Evolutionary conservation across 371 early-diverging fungal genomes (phyloP).

Genomic region (Mucor racemosus): DNA sequence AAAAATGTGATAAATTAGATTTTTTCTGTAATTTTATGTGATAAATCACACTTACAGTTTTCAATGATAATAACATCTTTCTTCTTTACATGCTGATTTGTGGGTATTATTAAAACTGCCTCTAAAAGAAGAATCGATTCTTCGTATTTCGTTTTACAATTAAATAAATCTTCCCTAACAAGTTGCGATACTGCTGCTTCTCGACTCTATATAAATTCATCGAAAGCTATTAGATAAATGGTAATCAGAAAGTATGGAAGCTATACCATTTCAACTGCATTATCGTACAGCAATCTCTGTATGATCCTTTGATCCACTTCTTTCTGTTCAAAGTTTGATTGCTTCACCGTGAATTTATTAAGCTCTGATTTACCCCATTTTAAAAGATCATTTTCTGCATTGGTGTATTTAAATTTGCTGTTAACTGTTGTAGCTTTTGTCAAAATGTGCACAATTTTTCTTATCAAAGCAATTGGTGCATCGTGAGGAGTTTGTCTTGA

Average conservation of each 20-base stretch:
- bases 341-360: not conserved
- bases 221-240: not conserved
- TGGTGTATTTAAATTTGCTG: not conserved
- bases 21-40: not conserved
- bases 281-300: slow-evolving; percentile 55
- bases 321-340: not conserved
- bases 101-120: slow-evolving; percentile 61
- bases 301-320: not conserved
- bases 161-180: slow-evolving; percentile 2
- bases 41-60: slow-evolving; percentile 47
- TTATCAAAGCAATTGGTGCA: not conserved
- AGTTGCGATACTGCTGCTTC: slow-evolving; percentile 18
- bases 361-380: not conserved
- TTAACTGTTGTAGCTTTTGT: not conserved
- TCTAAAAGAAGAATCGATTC: slow-evolving; percentile 74
- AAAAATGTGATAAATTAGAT: not conserved
- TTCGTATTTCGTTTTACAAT: slow-evolving; percentile 73
- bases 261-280: slow-evolving; percentile 19
- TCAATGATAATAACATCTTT: slow-evolving; percentile 58
- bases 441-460: not conserved
- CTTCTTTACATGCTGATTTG: slow-evolving; percentile 54
- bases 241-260: not conserved
- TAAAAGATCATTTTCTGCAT: not conserved
- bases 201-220: not conserved
- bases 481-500: not conserved